These are phyloP conservation scores for Aspergillus flavus DNA, from an alignment of 2,329 filamentous ascomycete genomes.

Conservation along the genomic window DNA sequence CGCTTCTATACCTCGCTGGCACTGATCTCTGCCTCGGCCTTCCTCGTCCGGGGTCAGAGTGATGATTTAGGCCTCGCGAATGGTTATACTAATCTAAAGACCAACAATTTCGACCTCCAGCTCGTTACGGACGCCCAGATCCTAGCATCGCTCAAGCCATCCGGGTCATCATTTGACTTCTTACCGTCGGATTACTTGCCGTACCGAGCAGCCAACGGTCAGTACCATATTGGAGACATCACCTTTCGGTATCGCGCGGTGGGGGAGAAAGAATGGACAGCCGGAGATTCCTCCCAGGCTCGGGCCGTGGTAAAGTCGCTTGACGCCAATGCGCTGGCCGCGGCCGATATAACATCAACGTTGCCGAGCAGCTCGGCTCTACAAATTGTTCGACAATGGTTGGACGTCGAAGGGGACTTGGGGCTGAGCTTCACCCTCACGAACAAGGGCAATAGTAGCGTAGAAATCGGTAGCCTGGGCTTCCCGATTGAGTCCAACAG, in stretches of 20 bases:
- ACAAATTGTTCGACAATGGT: constrained; percentile 57
- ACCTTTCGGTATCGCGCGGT: constrained; percentile 57
- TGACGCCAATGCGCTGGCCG: constrained; percentile 36
- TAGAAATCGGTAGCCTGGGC: constrained; percentile 61
- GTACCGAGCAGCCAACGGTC: constrained; percentile 52
- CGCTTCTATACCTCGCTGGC: neutral
- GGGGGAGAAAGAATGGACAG: constrained; percentile 47
- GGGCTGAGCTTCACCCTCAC: constrained; percentile 55
- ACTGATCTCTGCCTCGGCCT: neutral
- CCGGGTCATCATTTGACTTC: constrained; percentile 54
- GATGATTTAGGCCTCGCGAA: neutral
- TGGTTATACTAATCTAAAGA: constrained; percentile 18
- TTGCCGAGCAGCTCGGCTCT: constrained; percentile 43
- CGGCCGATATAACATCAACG: constrained; percentile 47
- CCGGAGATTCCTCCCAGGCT: constrained; percentile 50
- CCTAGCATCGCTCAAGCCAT: constrained; percentile 51
- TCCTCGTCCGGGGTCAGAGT: neutral
- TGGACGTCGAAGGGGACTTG: constrained; percentile 52
- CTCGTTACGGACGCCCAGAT: constrained; percentile 52
- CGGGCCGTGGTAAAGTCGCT: constrained; percentile 42
- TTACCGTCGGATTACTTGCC: constrained; percentile 56
- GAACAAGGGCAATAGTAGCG: constrained; percentile 43
- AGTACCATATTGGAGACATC: constrained; percentile 63
- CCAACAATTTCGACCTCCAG: constrained; percentile 46
- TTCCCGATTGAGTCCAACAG: constrained; percentile 65